phyloP scores from a whole-genome alignment of 352 stramenopile species.

The Phytophthora fragariaefolia region DNA sequence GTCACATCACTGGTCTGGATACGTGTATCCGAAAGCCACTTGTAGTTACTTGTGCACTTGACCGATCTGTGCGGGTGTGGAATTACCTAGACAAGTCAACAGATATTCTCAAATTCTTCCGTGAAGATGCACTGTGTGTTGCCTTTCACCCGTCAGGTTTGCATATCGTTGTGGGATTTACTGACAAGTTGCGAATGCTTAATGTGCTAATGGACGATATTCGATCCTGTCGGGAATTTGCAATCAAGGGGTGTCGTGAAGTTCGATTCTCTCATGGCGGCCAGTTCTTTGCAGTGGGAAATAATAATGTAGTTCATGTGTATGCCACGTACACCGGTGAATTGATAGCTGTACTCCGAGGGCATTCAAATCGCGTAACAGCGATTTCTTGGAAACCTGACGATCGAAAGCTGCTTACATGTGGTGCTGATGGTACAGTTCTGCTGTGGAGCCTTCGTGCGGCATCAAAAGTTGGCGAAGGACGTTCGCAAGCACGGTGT shows the following conservation, averaged over 20 bases:
- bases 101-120: constrained; percentile 93
- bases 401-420: constrained; percentile 79
- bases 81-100: constrained; percentile 94
- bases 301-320: constrained; percentile 90
- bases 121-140: constrained; percentile 89
- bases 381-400: constrained; percentile 81
- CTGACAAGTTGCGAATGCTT: constrained; percentile 94
- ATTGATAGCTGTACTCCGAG: constrained; percentile 69
- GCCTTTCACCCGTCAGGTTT: constrained; percentile 93
- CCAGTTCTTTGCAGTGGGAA: constrained; percentile 90
- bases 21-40: constrained; percentile 93
- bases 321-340: constrained; percentile 86
- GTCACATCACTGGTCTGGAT: constrained; percentile 93
- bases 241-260: constrained; percentile 93
- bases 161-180: constrained; percentile 91
- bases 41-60: constrained; percentile 89
- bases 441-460: constrained; percentile 80
- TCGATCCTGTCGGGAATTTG: constrained; percentile 88
- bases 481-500: constrained; percentile 78
- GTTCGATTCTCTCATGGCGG: constrained; percentile 92
- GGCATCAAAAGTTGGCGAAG: constrained; percentile 79
- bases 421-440: constrained; percentile 78
- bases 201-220: constrained; percentile 97
- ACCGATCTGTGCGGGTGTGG: constrained; percentile 93
- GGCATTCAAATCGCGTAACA: constrained; percentile 87